A percentile compares a stretch with the other conserved stretches of the same genome.
phyloP scores from a whole-genome alignment of 371 early-diverging fungal genomes.

The Mucor piriformis region DNA sequence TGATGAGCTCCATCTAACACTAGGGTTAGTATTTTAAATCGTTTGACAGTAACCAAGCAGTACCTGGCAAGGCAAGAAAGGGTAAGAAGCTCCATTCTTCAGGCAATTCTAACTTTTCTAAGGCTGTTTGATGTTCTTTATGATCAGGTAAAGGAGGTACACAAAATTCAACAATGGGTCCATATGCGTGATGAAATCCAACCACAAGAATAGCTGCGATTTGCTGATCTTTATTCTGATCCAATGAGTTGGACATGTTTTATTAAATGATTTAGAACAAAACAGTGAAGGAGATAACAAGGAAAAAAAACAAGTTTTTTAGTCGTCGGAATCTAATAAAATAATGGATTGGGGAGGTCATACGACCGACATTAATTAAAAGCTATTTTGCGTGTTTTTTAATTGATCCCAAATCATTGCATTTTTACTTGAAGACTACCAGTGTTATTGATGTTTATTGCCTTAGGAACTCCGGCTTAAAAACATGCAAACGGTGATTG shows the following conservation, averaged over 20 bases:
- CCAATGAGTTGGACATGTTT: conserved; percentile 14
- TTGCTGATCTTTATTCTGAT: conserved; percentile 38
- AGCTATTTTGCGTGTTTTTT: no score
- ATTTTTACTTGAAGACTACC: not conserved
- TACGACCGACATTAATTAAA: no score
- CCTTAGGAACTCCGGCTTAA: not conserved
- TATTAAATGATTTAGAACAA: not conserved
- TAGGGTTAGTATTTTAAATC: not conserved
- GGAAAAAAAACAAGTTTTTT: not conserved
- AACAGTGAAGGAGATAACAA: not conserved
- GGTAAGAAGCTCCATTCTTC: conserved; percentile 82
- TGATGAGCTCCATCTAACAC: conserved; percentile 81
- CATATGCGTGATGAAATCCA: conserved; percentile 66
- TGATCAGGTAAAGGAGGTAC: conserved; percentile 71
- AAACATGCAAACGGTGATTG: not conserved
- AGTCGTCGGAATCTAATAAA: no score
- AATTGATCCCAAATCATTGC: no score
- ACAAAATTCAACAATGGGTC: conserved; percentile 74
- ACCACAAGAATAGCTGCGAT: conserved; percentile 55
- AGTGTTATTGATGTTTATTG: no score
- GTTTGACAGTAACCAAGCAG: conserved; percentile 5
- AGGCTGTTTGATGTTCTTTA: conserved; percentile 24
- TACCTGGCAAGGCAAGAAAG: conserved; percentile 73
- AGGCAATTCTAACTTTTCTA: conserved; percentile 66
- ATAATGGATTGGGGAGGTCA: no score